Evolutionary conservation across 2,329 filamentous ascomycete species (phyloP), one percentile per base, ranked within the genome.

Genomic region (Alternaria metachromatica): DNA sequence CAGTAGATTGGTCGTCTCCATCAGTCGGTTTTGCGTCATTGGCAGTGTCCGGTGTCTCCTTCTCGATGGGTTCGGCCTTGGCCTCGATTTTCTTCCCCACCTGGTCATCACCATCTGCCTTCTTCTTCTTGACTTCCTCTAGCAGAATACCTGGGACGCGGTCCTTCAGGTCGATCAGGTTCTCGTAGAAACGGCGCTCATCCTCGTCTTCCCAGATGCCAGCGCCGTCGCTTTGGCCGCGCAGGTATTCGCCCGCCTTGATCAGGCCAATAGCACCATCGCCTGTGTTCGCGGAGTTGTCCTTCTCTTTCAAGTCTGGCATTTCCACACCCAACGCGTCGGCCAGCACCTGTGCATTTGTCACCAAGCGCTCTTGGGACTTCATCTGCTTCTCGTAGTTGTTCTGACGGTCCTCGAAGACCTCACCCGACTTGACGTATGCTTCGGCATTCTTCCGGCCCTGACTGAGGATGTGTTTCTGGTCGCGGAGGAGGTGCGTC

Each of bases 161-260:
- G 71, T 96, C 96, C 77, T 96, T 97, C 15, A 99, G 84, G 76
- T 99, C 96, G 12, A 97, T 92, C 11, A 99, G 81, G 68, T 97
- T 98, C 83, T 99, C 96, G 81, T 99, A 99, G 79, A 99, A 99
- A 64, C 96, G 92, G 63, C 96, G 90, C 81, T 99, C 95, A 58
- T 99, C 96, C 76, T 99, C 96, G 72, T 99, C 96, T 82, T 97
- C 94, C 96, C 96, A 99, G 66, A 99, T 98, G 0, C 96, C 96
- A 23, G 94, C 88, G 20, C 94, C 94, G 63, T 98, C 95, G 21
- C 90, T 91, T 78, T 96, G 92, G 12, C 94, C 94, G 41, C 93
- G 91, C 43, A 98, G 85, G 75, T 97, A 98, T 72, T 98, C 95
- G 1, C 93, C 93, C 11, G 94, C 92, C 82, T 97, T 98, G 71